A percentile compares a stretch with the other conserved stretches of the same genome.
phyloP scores from a whole-genome alignment of 495 filamentous ascomycete genomes.

The Aspergillus coremiiformis region DNA sequence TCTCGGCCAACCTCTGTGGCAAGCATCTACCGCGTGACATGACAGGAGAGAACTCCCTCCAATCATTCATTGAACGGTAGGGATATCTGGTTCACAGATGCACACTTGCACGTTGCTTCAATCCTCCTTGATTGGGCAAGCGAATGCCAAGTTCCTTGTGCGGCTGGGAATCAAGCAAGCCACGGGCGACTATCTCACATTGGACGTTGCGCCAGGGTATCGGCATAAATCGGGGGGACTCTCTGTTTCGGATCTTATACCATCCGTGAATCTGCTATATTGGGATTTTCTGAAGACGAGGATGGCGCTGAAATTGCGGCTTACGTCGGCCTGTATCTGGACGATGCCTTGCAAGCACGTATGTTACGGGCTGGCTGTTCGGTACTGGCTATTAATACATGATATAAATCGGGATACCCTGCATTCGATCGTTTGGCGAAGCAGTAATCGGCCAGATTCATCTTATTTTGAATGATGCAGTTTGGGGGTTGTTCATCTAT shows the following conservation, averaged over 20 bases:
- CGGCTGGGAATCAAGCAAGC: not conserved
- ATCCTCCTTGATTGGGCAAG: not conserved
- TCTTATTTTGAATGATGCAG: not conserved
- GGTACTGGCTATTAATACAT: not conserved
- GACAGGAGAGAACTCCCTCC: not conserved
- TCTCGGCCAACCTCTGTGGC: too few relatives aligned
- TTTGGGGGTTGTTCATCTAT: not conserved
- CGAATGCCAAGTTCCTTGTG: not conserved
- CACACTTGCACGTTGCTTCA: not conserved
- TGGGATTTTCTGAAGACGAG: not conserved
- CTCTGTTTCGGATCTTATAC: not conserved
- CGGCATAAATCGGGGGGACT: not conserved
- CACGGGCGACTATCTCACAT: not conserved
- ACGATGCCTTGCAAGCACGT: too few relatives aligned
- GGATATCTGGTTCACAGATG: too few relatives aligned
- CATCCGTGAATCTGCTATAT: not conserved
- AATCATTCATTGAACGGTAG: not conserved
- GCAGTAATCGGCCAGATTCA: not conserved
- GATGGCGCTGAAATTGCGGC: not conserved
- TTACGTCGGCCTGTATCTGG: too few relatives aligned
- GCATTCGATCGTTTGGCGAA: not conserved
- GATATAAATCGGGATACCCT: not conserved
- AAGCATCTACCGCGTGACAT: too few relatives aligned
- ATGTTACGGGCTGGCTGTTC: too few relatives aligned
- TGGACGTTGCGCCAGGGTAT: not conserved